A percentile compares a stretch with the other conserved stretches of the same genome.
These are phyloP conservation scores for Tetratostichococcus sp. DNA, from an alignment of 139 green algal genomes.

Conservation along the genomic window DNA sequence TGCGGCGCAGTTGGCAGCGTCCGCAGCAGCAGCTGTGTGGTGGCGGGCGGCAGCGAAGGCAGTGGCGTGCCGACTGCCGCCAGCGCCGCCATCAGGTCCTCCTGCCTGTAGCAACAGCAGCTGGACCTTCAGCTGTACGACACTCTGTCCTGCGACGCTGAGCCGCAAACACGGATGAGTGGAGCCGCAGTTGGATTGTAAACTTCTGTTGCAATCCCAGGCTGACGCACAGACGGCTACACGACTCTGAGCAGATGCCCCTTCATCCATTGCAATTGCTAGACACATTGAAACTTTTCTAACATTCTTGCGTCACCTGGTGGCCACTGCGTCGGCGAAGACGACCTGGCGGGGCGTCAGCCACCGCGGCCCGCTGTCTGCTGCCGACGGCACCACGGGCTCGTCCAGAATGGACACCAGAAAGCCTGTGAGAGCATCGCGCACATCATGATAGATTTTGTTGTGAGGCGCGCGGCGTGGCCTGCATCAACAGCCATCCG, in stretches of 20 bases:
- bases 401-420: background rate
- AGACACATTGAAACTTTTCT: too few species aligned
- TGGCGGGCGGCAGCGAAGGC: background rate
- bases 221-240: too few species aligned
- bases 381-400: background rate
- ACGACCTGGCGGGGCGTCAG: conserved; percentile 27
- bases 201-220: too few species aligned
- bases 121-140: too few species aligned
- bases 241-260: too few species aligned
- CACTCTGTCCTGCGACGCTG: too few species aligned
- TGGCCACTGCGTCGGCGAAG: background rate
- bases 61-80: conserved; percentile 6
- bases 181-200: too few species aligned
- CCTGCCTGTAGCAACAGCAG: background rate
- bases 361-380: conserved; percentile 26
- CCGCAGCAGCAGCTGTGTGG: conserved; percentile 15
- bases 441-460: too few species aligned
- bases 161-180: too few species aligned
- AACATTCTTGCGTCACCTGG: background rate
- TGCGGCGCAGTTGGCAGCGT: background rate
- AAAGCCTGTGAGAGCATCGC: background rate
- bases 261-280: too few species aligned
- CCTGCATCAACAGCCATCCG: too few species aligned
- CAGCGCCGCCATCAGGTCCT: conserved; percentile 6
- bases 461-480: too few species aligned